Base-by-base conservation (phyloP, 805 yeast genomes). In the Metschnikowia matae region DNA sequence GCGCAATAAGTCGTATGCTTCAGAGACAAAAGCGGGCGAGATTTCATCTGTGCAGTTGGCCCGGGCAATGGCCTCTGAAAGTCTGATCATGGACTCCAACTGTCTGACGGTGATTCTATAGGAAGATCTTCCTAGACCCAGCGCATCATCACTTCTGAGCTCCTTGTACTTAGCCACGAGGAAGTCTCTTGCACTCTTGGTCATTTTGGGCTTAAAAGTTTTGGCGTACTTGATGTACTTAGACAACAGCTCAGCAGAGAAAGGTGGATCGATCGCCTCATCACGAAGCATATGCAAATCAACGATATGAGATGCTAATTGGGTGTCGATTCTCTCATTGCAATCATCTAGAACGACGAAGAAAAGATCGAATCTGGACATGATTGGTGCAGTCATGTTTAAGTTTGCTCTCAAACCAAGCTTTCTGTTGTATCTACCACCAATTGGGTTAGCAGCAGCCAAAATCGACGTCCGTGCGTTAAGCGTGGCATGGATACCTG, bases 391-490 rank as follows among this genome's bases (percentile, higher is more conserved):
- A 14, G 96, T 88, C 97, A 94, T 89, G 62, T 86, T 84, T 63
- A 94, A 77, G 64, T 94, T 94, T 44, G 95, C 83, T 55, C 96
- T 77, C 52, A 94, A 75, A 1, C 96, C 87, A 44, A 83, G 66
- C 63, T 89, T 90, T 50, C 96, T 80, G 68, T 94, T 92, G 67
- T 94, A 94, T 61, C 99, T 77, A 46, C 99, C 99, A n/a, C 90
- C 95, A 50, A 94, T 82, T 20, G 99, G 99, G 67, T 94, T 94
- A 0, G 99, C 99, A n/a, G 99, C 98, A 0, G 99, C 99, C 45
- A 94, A 71, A 60, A 94, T 94, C 0, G 97, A 89, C 0, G 99
- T 89, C 63, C 99, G 80, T 1, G 99, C 99, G 67, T 94, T 94
- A 62, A 94, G 74, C 0, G 99, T 94, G 1, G 99, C 98, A 64